Conservation (phyloP, 352 stramenopile genomes). For the Globisporangium radiosum region DNA sequence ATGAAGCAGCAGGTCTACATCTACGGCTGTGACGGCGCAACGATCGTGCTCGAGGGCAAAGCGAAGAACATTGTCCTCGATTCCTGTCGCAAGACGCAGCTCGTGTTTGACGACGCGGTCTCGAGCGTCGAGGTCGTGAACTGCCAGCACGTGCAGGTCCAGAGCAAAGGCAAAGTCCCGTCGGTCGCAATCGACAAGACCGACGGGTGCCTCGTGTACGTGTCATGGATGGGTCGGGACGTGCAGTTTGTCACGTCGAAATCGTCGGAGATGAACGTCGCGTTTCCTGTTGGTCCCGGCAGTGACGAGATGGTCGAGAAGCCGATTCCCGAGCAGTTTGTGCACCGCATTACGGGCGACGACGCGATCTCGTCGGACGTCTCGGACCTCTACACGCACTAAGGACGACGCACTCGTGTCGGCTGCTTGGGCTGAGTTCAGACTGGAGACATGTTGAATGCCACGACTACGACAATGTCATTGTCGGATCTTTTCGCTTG, state of each 20-base stretch:
- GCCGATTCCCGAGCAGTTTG: slow-evolving; percentile 97
- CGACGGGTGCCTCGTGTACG: slow-evolving; percentile 94
- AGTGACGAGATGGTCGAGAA: slow-evolving; percentile 93
- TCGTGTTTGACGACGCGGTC: slow-evolving; percentile 95
- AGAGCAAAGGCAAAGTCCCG: slow-evolving; percentile 90
- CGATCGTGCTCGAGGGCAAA: slow-evolving; percentile 95
- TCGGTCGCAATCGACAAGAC: slow-evolving; percentile 99
- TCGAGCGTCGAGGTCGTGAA: slow-evolving; percentile 97
- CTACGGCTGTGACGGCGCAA: slow-evolving; percentile 92
- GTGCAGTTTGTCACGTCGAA: slow-evolving; percentile 95
- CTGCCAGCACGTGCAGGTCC: slow-evolving; percentile 95
- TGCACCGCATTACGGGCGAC: slow-evolving; percentile 88
- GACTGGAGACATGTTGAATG: too few species aligned
- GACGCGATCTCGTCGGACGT: slow-evolving; percentile 88
- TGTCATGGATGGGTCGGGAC: slow-evolving; percentile 89
- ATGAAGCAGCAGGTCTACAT: slow-evolving; percentile 97
- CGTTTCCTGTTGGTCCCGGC: slow-evolving; percentile 79
- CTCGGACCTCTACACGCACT: slow-evolving; percentile 93
- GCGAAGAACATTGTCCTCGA: slow-evolving; percentile 97
- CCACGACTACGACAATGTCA: too few species aligned
- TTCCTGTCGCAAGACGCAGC: slow-evolving; percentile 92
- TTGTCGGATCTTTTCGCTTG: too few species aligned
- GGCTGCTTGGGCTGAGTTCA: too few species aligned
- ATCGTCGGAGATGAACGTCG: slow-evolving; percentile 96
- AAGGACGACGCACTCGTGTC: slow-evolving; percentile 1